Conservation (phyloP, 2,329 filamentous ascomycete genomes). For the Teratosphaeria pseudoeucalypti region DNA sequence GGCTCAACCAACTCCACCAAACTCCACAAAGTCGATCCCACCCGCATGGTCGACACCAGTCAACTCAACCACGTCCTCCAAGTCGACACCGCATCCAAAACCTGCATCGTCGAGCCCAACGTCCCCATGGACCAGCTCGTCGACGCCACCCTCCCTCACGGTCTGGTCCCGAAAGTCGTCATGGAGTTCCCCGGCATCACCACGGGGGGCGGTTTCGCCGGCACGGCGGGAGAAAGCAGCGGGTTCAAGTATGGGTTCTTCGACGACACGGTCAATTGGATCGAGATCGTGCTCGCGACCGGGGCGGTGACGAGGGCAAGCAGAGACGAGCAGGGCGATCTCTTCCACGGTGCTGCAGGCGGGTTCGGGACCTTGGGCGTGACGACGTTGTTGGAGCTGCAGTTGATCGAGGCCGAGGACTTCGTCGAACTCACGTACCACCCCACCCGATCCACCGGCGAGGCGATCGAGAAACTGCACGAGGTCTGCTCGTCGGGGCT, state of each 20-base stretch:
- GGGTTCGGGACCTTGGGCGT: constrained; percentile 58
- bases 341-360: constrained; percentile 55
- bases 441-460: constrained; percentile 29
- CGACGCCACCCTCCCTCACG: constrained; percentile 43
- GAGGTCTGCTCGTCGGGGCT: constrained; percentile 25
- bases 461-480: constrained; percentile 32
- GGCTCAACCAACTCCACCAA: constrained; percentile 41
- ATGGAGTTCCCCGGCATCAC: constrained; percentile 66
- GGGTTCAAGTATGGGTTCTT: constrained; percentile 59
- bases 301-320: constrained; percentile 38
- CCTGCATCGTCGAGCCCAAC: constrained; percentile 54
- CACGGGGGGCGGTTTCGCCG: constrained; percentile 52
- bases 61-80: constrained; percentile 37
- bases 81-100: constrained; percentile 33
- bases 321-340: constrained; percentile 6
- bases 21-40: constrained; percentile 30
- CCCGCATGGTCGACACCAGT: constrained; percentile 39
- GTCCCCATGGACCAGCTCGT: constrained; percentile 58
- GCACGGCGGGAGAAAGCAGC: constrained; percentile 58
- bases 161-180: constrained; percentile 53
- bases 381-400: constrained; percentile 47
- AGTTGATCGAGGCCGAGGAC: constrained; percentile 36
- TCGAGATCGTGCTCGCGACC: constrained; percentile 55
- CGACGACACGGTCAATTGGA: constrained; percentile 49
- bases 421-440: constrained; percentile 42